Conservation (phyloP, 352 stramenopile species). For the Phytophthora megakarya region DNA sequence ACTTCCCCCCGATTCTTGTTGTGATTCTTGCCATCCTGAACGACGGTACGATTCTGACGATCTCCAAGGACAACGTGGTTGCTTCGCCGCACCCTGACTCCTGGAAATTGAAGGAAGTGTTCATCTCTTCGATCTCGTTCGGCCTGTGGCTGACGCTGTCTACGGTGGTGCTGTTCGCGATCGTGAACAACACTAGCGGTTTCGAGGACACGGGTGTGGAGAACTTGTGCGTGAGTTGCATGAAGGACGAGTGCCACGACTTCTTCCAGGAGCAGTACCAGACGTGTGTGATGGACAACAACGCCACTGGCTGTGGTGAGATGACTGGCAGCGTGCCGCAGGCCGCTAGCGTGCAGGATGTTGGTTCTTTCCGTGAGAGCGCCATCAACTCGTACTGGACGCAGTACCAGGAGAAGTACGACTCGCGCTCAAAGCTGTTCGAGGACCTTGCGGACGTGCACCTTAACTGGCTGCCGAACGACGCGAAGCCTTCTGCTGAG, state of each 20-base stretch:
- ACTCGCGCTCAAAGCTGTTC: constrained; percentile 56
- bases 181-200: constrained; percentile 64
- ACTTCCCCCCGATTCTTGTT: constrained; percentile 87
- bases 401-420: constrained; percentile 53
- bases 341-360: constrained; percentile 34
- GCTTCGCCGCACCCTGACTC: constrained; percentile 65
- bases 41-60: constrained; percentile 86
- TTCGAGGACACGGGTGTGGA: constrained; percentile 59
- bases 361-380: constrained; percentile 48
- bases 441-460: constrained; percentile 60
- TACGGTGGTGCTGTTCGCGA: constrained; percentile 63
- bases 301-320: constrained; percentile 63
- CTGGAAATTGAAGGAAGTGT: constrained; percentile 76
- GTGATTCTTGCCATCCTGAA: constrained; percentile 92
- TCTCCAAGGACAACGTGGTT: constrained; percentile 79
- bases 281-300: constrained; percentile 47
- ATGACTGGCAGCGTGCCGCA: constrained; percentile 58
- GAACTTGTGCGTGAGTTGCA: constrained; percentile 69
- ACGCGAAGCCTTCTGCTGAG: constrained; percentile 45
- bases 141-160: constrained; percentile 70
- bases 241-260: constrained; percentile 59
- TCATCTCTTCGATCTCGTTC: constrained; percentile 71
- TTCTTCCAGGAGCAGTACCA: constrained; percentile 65
- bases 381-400: constrained; percentile 50
- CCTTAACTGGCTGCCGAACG: constrained; percentile 50